Evolutionary conservation across 495 filamentous ascomycete species (phyloP), one percentile per base, ranked within the genome.

Genomic region (Penicillium flavigenum): DNA sequence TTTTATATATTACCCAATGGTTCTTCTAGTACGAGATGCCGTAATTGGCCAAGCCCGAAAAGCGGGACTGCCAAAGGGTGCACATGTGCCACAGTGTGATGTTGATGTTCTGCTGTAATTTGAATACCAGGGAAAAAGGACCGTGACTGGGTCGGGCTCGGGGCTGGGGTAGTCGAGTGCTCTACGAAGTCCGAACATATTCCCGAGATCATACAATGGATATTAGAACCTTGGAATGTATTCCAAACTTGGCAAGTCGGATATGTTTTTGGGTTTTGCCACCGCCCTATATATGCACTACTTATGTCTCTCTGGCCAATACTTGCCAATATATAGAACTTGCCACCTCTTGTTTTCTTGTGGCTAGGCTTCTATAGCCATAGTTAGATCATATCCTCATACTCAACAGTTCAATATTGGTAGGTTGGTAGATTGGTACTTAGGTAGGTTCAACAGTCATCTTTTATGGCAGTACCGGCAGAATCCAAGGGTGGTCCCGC

Each of bases 51-150:
- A 29, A 53, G 17, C 4, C 26, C 19, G 10, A 20, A 17, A 41
- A 53, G 51, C 39, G 51, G 51, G 51, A 43, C 51, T 44, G 10
- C n/a, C 0, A n/a, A 36, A n/a, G 42, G n/a, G 8, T 34, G 22
- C 22, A 22, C 22, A 22, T 20, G n/a, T n/a, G n/a, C n/a, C n/a
- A n/a, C n/a, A n/a, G 22, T 22, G 27, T 12, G 31, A 32, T 32
- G 31, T 32, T 12, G 22, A 24, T 24, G 4, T 24, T 4, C 31
- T 32, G 31, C 31, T 34, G 16, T 47, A 47, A 47, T 47, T 27
- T 2, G 4, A 45, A 26, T 45, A 45, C 43, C 7, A 29, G 5
- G 16, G 22, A 46, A 26, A 14, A 20, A 5, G 12, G 22, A 16
- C 2, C 22, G 22, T 4, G 22, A 24, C 20, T 26, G 32, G 11